Evolutionary conservation across 176 grass and related monocot species (phyloP).

Genomic region (Cenchrus fungigraminus): DNA sequence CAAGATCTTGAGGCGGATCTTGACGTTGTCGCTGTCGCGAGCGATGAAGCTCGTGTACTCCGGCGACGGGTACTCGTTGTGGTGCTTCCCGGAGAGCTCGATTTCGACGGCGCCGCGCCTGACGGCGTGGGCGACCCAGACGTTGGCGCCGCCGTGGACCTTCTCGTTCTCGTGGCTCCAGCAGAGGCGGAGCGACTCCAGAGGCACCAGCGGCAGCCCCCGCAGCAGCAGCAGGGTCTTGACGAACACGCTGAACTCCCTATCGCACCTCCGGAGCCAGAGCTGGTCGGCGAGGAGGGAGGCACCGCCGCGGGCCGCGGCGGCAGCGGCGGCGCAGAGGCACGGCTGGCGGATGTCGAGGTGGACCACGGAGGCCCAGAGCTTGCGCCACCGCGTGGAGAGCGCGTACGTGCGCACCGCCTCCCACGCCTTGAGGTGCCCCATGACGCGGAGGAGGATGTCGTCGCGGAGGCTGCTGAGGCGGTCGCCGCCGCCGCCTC

Average conservation of each 20-base stretch:
- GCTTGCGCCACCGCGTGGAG: constrained; percentile 5
- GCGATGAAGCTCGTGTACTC: constrained; percentile 12
- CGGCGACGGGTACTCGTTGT: neutral
- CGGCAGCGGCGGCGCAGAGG: neutral
- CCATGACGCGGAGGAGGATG: neutral
- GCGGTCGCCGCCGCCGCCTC: neutral
- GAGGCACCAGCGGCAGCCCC: neutral
- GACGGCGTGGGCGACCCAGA: constrained; percentile 24
- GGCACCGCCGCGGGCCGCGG: neutral
- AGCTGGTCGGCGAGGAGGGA: too few species aligned
- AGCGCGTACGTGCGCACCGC: constrained; percentile 26
- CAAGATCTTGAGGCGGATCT: constrained; percentile 18
- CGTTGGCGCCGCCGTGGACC: neutral
- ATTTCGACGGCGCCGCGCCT: constrained; percentile 2
- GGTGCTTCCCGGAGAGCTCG: constrained; percentile 26
- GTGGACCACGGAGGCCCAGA: constrained; percentile 5
- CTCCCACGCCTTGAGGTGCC: constrained; percentile 40
- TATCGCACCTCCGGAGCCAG: too few species aligned
- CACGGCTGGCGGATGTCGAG: constrained; percentile 41
- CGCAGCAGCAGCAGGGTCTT: constrained; percentile 24
- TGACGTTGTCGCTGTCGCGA: neutral
- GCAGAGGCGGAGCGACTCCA: constrained; percentile 27
- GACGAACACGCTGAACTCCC: constrained; percentile 9
- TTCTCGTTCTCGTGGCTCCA: constrained; percentile 34
- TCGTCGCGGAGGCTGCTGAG: constrained; percentile 17